Conservation (phyloP, 129 eudicot species). For the Deinandra increscens region DNA sequence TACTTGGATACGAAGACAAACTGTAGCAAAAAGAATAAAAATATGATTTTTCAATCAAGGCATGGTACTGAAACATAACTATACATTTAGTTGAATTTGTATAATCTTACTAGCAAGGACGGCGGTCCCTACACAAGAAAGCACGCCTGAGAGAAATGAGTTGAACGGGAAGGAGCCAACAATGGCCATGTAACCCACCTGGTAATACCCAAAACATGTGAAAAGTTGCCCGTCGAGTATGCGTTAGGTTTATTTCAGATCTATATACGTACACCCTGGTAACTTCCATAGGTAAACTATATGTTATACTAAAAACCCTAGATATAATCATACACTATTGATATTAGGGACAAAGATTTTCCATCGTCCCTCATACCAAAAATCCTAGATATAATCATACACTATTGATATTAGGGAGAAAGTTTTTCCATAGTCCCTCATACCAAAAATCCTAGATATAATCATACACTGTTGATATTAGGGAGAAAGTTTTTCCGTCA, state of each 20-base stretch:
- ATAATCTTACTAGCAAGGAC: conserved; percentile 81
- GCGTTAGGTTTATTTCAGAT: neutral
- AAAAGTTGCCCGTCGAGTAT: neutral
- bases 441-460: neutral
- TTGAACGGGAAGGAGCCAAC: conserved; percentile 92
- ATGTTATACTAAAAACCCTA: neutral
- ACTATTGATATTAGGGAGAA: neutral
- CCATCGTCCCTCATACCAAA: neutral
- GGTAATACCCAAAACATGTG: conserved; percentile 19
- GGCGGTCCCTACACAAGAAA: conserved; percentile 88
- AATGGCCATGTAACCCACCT: conserved; percentile 80
- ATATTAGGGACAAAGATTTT: neutral
- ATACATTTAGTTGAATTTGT: conserved; percentile 1
- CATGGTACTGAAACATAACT: neutral
- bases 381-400: neutral
- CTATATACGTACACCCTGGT: too few relatives aligned
- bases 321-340: neutral
- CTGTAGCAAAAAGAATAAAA: conserved; percentile 37
- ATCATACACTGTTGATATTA: neutral
- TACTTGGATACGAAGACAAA: conserved; percentile 85
- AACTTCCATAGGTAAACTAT: too few relatives aligned
- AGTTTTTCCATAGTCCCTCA: neutral
- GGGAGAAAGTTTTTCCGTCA: neutral
- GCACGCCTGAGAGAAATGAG: conserved; percentile 87
- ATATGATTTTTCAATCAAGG: neutral